Conservation (phyloP, 2,329 filamentous ascomycete species). For the Xenosphaeropsis pyriputrescens region DNA sequence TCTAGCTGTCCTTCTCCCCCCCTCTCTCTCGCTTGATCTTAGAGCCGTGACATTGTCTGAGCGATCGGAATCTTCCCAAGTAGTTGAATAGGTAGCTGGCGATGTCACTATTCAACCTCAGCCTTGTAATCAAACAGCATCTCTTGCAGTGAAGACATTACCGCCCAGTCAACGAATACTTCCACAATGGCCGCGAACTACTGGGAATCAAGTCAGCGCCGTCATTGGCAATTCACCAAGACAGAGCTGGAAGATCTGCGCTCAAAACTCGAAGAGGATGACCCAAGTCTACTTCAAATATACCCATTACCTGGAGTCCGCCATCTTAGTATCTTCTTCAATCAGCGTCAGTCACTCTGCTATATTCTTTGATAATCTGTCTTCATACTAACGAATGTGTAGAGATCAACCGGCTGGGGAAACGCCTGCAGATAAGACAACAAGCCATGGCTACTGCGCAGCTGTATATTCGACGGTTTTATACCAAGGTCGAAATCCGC, state of each 20-base stretch:
- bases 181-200: constrained; percentile 77
- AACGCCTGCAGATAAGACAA: constrained; percentile 73
- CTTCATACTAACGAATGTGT: constrained; percentile 5
- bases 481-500: constrained; percentile 78
- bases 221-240: constrained; percentile 81
- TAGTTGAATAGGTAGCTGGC: too few relatives aligned
- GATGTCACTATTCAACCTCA: too few relatives aligned
- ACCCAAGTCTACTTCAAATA: constrained; percentile 58
- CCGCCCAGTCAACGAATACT: too few relatives aligned
- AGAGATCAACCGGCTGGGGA: constrained; percentile 74
- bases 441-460: constrained; percentile 91
- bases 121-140: too few relatives aligned
- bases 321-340: constrained; percentile 82
- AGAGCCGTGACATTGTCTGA: too few relatives aligned
- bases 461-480: constrained; percentile 89
- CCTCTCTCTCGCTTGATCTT: too few relatives aligned
- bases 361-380: not conserved
- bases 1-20: too few relatives aligned
- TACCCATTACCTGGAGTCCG: constrained; percentile 72
- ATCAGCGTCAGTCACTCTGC: constrained; percentile 50
- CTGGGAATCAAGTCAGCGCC: constrained; percentile 87
- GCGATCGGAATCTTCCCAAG: too few relatives aligned
- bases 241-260: constrained; percentile 65
- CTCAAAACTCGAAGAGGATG: constrained; percentile 61
- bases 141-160: too few relatives aligned